Evolutionary conservation across 352 stramenopile genomes (phyloP).

Genomic region (Elongisporangium undulatum): DNA sequence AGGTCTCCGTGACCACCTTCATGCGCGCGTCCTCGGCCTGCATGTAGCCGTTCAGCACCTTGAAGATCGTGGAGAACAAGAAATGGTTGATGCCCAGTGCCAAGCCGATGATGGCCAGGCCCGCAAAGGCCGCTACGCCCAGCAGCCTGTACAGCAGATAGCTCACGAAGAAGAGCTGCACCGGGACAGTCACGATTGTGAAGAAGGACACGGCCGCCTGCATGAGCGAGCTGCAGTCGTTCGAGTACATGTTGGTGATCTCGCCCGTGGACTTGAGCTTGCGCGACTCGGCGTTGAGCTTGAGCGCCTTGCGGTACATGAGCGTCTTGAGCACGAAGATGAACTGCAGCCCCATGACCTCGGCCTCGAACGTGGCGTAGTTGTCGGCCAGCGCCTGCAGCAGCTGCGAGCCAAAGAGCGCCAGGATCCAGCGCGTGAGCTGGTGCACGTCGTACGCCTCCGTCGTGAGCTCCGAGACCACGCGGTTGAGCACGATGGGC

Average conservation of each 20-base stretch:
- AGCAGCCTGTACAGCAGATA: slow-evolving; percentile 42
- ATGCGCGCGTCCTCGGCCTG: slow-evolving; percentile 46
- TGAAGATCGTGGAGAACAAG: slow-evolving; percentile 26
- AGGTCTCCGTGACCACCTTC: slow-evolving; percentile 52
- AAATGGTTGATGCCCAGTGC: slow-evolving; percentile 30
- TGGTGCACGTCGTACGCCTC: slow-evolving; percentile 14
- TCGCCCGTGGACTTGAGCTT: slow-evolving; percentile 41
- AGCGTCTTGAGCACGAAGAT: slow-evolving; percentile 40
- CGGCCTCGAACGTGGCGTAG: slow-evolving; percentile 39
- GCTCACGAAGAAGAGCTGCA: slow-evolving; percentile 38
- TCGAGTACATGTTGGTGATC: slow-evolving; percentile 62
- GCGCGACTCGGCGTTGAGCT: slow-evolving; percentile 32
- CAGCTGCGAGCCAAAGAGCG: slow-evolving; percentile 44
- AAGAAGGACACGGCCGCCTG: slow-evolving; percentile 39
- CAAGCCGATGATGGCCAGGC: slow-evolving; percentile 27
- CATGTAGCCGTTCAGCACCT: slow-evolving; percentile 15
- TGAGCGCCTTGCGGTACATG: slow-evolving; percentile 49
- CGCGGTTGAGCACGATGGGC: slow-evolving; percentile 33
- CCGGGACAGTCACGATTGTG: slow-evolving; percentile 50
- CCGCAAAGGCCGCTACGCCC: slow-evolving; percentile 28
- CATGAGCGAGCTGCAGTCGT: slow-evolving; percentile 41
- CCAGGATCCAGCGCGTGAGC: slow-evolving; percentile 27
- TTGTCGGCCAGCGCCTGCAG: slow-evolving; percentile 54
- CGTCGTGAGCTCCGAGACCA: slow-evolving; percentile 27
- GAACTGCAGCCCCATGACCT: slow-evolving; percentile 54